These are phyloP conservation scores for Ampelomyces quisqualis DNA, from an alignment of 2,329 filamentous ascomycete genomes.

Conservation along the genomic window DNA sequence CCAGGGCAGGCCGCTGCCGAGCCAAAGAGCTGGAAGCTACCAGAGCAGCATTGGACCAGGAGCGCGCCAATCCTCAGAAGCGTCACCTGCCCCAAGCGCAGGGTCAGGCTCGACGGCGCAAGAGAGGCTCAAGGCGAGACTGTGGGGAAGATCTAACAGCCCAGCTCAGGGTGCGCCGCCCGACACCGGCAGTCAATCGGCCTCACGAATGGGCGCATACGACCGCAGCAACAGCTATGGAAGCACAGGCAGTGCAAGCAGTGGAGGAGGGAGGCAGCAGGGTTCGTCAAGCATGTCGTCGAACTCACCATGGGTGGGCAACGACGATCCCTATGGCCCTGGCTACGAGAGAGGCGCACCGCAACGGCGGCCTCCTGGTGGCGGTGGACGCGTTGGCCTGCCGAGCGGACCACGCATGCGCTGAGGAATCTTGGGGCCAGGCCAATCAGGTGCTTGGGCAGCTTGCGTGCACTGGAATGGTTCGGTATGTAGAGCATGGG, in stretches of 20 bases:
- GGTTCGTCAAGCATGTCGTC: slow-evolving; percentile 30
- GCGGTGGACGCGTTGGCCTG: slow-evolving; percentile 39
- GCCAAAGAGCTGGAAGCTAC: slow-evolving; percentile 72
- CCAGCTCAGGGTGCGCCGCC: slow-evolving; percentile 46
- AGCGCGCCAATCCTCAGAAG: slow-evolving; percentile 39
- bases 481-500: no score
- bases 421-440: slow-evolving; percentile 12
- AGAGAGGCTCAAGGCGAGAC: slow-evolving; percentile 75
- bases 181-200: slow-evolving; percentile 18
- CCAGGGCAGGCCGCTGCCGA: slow-evolving; percentile 64
- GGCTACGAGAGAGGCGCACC: slow-evolving; percentile 27
- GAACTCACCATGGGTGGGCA: slow-evolving; percentile 37
- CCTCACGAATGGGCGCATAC: slow-evolving; percentile 25
- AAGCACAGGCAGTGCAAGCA: slow-evolving; percentile 24
- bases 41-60: slow-evolving; percentile 55
- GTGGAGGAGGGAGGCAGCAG: slow-evolving; percentile 32
- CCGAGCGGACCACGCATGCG: slow-evolving; percentile 45
- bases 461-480: slow-evolving; percentile 1
- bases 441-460: slow-evolving; percentile 17
- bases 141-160: slow-evolving; percentile 67
- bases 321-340: slow-evolving; percentile 36
- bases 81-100: slow-evolving; percentile 43
- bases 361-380: slow-evolving; percentile 28
- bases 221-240: slow-evolving; percentile 37
- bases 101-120: slow-evolving; percentile 64